These are phyloP conservation scores for Fusarium protoensiforme DNA, from an alignment of 2,329 filamentous ascomycete species.

Conservation along the genomic window DNA sequence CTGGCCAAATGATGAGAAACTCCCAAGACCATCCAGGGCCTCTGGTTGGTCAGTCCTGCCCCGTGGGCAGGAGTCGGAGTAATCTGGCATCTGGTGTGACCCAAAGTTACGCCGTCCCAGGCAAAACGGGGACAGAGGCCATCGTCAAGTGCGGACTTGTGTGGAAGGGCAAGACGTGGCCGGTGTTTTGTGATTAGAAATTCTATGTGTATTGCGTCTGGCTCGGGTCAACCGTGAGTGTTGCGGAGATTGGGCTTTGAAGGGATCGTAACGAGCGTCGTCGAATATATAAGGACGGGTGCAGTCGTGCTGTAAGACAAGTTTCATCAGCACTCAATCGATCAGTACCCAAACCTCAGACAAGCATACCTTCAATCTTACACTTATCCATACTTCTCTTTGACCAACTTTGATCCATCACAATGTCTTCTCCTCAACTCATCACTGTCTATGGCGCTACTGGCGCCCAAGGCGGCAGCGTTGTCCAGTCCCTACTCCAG, in stretches of 20 bases:
- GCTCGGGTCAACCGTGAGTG: not conserved
- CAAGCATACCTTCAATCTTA: conserved; percentile 1
- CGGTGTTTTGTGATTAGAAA: conserved; percentile 21
- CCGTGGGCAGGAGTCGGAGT: conserved; percentile 16
- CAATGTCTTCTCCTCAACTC: conserved; percentile 43
- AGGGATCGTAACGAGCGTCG: not conserved
- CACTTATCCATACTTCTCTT: not conserved
- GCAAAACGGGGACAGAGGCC: not conserved
- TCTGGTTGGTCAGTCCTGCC: conserved; percentile 8
- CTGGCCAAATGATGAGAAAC: conserved; percentile 30
- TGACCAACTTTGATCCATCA: not conserved
- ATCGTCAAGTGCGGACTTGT: conserved; percentile 20
- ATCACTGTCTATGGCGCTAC: conserved; percentile 49
- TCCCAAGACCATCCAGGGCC: conserved; percentile 4
- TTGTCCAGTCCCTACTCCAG: conserved; percentile 45
- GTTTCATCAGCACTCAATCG: conserved; percentile 15
- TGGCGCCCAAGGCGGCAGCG: conserved; percentile 46
- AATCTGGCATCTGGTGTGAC: conserved; percentile 15
- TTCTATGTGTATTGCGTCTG: not conserved
- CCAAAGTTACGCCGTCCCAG: conserved; percentile 12
- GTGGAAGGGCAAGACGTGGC: not conserved
- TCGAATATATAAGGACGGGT: conserved; percentile 26
- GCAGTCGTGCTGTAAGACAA: not conserved
- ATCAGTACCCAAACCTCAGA: not conserved
- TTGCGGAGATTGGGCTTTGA: conserved; percentile 8